These are phyloP conservation scores for Fraxinus albicans DNA, from an alignment of 305 asterid genomes.

Conservation along the genomic window DNA sequence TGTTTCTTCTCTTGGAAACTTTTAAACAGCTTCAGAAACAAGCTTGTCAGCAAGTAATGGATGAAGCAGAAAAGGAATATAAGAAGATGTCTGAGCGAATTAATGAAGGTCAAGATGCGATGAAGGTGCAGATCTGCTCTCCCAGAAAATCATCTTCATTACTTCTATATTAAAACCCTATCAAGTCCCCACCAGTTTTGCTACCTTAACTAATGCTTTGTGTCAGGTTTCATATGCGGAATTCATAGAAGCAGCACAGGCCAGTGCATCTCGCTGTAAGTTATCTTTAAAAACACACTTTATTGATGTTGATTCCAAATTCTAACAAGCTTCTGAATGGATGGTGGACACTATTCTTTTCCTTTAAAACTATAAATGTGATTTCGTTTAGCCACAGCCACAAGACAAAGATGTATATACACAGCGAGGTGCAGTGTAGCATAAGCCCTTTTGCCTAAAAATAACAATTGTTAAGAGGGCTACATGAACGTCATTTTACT, in stretches of 20 bases:
- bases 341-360: not conserved
- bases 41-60: constrained; percentile 67
- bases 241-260: constrained; percentile 67
- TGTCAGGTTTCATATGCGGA: constrained; percentile 76
- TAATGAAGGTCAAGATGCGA: constrained; percentile 69
- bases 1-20: constrained; percentile 15
- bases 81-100: constrained; percentile 64
- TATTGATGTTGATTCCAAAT: not conserved
- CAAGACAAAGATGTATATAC: not conserved
- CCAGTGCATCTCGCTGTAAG: constrained; percentile 75
- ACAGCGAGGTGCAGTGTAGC: not conserved
- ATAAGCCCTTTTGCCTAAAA: not conserved
- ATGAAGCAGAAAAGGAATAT: constrained; percentile 74
- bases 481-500: not conserved
- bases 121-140: constrained; percentile 53
- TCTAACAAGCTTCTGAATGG: not conserved
- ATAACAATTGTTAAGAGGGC: not conserved
- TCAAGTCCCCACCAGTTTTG: not conserved
- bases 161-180: not conserved
- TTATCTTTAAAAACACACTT: constrained; percentile 5
- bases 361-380: not conserved
- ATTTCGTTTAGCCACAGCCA: not conserved
- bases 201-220: constrained; percentile 16
- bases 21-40: constrained; percentile 69
- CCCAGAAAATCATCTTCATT: not conserved